A percentile compares a stretch with the other conserved stretches of the same genome.
These are phyloP conservation scores for Ascochyta lentis DNA, from an alignment of 2,329 filamentous ascomycete genomes.

Conservation along the genomic window DNA sequence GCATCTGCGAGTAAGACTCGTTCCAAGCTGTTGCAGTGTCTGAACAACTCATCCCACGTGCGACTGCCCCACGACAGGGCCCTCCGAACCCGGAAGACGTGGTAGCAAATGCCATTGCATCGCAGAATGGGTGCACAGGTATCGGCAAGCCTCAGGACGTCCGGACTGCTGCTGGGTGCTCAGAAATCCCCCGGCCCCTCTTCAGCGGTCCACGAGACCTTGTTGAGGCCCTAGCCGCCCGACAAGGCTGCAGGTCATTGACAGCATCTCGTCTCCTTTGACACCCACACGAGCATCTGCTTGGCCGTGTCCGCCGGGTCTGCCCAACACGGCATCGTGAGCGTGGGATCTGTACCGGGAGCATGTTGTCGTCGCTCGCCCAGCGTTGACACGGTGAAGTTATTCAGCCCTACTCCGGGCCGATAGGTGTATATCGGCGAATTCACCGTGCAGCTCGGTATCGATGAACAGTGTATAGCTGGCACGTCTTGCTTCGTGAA, in stretches of 20 bases:
- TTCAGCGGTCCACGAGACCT: conserved; percentile 23
- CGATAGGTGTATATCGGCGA: conserved; percentile 21
- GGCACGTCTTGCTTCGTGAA: neutral
- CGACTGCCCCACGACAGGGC: conserved; percentile 27
- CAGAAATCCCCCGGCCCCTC: conserved; percentile 29
- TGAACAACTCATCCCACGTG: conserved; percentile 12
- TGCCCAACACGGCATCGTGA: conserved; percentile 15
- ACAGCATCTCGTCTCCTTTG: conserved; percentile 10
- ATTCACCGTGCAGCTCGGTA: conserved; percentile 12
- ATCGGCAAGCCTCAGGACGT: conserved; percentile 23
- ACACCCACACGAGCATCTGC: conserved; percentile 10
- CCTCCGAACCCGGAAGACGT: conserved; percentile 30
- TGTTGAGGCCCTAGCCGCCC: conserved; percentile 28
- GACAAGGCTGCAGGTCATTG: conserved; percentile 16
- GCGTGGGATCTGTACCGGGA: conserved; percentile 16
- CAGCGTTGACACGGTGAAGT: conserved; percentile 15
- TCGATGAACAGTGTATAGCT: neutral
- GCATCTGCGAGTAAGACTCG: conserved; percentile 7
- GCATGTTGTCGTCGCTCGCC: conserved; percentile 3
- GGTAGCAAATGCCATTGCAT: conserved; percentile 23
- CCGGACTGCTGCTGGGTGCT: conserved; percentile 17
- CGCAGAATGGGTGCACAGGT: conserved; percentile 22
- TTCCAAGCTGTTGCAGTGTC: conserved; percentile 31
- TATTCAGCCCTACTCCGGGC: conserved; percentile 14
- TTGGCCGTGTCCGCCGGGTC: conserved; percentile 15